Conservation (phyloP, 192 early-diverging fungal genomes). For the Backusella sp. region DNA sequence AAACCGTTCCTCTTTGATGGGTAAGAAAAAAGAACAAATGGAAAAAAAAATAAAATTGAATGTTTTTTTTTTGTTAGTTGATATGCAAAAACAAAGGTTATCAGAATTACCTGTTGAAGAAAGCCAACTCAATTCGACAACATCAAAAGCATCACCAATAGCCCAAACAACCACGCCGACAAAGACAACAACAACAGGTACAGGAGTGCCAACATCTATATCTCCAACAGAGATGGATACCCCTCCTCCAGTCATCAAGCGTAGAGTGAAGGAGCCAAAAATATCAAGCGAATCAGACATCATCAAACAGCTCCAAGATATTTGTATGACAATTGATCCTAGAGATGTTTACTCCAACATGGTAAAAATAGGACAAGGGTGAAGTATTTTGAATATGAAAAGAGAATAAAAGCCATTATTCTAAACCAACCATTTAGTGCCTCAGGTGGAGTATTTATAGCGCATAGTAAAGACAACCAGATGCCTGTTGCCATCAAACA, state of each 20-base stretch:
- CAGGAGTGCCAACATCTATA: not conserved
- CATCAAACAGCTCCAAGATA: slow-evolving; percentile 75
- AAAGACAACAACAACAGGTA: not conserved
- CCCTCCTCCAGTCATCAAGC: slow-evolving; percentile 18
- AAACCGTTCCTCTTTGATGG: slow-evolving; percentile 4
- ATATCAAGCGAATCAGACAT: slow-evolving; percentile 64
- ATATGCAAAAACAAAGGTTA: not conserved
- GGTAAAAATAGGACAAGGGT: slow-evolving; percentile 46
- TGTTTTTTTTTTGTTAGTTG: not conserved
- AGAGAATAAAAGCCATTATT: no score
- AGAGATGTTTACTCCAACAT: slow-evolving; percentile 54
- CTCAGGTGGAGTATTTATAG: slow-evolving; percentile 91
- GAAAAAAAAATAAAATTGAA: not conserved
- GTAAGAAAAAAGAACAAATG: not conserved
- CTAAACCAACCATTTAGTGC: slow-evolving; percentile 49
- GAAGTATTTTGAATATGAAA: not conserved
- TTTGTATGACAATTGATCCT: slow-evolving; percentile 88
- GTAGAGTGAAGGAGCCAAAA: slow-evolving; percentile 19
- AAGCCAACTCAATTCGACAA: not conserved
- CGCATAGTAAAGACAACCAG: slow-evolving; percentile 56
- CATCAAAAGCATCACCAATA: not conserved
- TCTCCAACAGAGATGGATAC: not conserved
- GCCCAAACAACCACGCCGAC: not conserved
- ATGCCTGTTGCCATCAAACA: slow-evolving; percentile 90
- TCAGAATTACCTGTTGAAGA: not conserved